Evolutionary conservation across 2,329 filamentous ascomycete genomes (phyloP).

Genomic region (Fusarium tuaranense): DNA sequence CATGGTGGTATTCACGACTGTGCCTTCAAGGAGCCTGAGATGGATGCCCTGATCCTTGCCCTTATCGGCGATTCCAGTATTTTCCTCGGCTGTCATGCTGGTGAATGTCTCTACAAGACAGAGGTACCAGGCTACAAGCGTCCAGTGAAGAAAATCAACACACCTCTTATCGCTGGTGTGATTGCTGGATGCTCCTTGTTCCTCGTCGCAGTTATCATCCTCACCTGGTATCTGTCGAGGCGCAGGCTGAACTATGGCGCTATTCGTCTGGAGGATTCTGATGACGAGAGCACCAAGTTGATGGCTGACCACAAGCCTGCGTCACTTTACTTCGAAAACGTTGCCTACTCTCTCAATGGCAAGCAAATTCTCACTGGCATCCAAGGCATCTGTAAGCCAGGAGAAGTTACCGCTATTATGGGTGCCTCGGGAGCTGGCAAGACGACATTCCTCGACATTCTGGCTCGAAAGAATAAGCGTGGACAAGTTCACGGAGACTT

Average conservation of each 20-base stretch:
- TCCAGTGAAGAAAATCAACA: conserved; percentile 95
- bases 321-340: conserved; percentile 87
- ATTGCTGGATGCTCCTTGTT: conserved; percentile 90
- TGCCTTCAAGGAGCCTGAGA: conserved; percentile 88
- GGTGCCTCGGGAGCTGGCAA: conserved; percentile 97
- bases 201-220: conserved; percentile 85
- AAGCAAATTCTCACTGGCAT: conserved; percentile 86
- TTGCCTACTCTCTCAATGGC: conserved; percentile 87
- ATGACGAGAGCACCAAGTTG: conserved; percentile 87
- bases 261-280: conserved; percentile 88
- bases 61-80: conserved; percentile 96
- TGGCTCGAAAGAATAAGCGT: conserved; percentile 96
- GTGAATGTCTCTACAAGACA: conserved; percentile 93
- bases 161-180: conserved; percentile 91
- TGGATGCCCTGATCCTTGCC: conserved; percentile 88
- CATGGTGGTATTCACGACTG: conserved; percentile 75
- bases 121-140: conserved; percentile 91
- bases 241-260: conserved; percentile 77
- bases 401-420: conserved; percentile 98
- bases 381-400: conserved; percentile 88
- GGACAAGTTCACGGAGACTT: conserved; percentile 84
- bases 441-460: conserved; percentile 95
- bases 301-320: conserved; percentile 94
- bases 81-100: conserved; percentile 81
- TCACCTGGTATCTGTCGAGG: conserved; percentile 89